Evolutionary conservation across 768 basidiomycete species (phyloP).

Genomic region (Panaeolus papilionaceus): DNA sequence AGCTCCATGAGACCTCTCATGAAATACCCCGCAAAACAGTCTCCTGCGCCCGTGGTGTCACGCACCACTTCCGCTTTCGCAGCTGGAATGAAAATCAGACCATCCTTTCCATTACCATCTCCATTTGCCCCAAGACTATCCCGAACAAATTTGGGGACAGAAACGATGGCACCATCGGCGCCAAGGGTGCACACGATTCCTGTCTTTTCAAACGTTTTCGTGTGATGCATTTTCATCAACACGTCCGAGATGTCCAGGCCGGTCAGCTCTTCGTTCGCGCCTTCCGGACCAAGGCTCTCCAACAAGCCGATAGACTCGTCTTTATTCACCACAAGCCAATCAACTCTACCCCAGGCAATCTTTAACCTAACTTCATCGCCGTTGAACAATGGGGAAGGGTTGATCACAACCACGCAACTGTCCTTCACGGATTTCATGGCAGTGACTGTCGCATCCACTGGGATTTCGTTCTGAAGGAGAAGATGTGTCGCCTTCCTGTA

Average conservation of each 20-base stretch:
- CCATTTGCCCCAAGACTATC: not conserved
- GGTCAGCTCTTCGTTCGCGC: not conserved
- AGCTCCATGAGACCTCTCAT: conserved; percentile 59
- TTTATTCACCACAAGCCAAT: conserved; percentile 65
- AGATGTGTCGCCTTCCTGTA: conserved; percentile 53
- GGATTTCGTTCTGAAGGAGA: conserved; percentile 67
- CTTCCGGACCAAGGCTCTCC: conserved; percentile 28
- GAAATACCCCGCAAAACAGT: conserved; percentile 69
- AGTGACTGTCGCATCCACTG: conserved; percentile 45
- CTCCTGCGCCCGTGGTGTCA: conserved; percentile 71
- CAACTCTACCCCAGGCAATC: conserved; percentile 52
- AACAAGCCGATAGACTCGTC: conserved; percentile 51
- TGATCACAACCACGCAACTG: conserved; percentile 47
- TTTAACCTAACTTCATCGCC: conserved; percentile 37
- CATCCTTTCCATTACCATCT: not conserved
- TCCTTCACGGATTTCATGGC: conserved; percentile 35
- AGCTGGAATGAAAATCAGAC: conserved; percentile 50
- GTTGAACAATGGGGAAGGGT: conserved; percentile 59
- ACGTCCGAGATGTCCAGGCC: not conserved
- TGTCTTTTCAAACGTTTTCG: conserved; percentile 36
- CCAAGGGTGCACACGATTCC: conserved; percentile 67
- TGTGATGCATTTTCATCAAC: conserved; percentile 26
- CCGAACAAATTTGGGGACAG: conserved; percentile 34
- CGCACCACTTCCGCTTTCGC: conserved; percentile 42
- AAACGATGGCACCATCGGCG: conserved; percentile 53